Conservation (phyloP, 371 early-diverging fungal species). For the Conidiobolus incongruus region DNA sequence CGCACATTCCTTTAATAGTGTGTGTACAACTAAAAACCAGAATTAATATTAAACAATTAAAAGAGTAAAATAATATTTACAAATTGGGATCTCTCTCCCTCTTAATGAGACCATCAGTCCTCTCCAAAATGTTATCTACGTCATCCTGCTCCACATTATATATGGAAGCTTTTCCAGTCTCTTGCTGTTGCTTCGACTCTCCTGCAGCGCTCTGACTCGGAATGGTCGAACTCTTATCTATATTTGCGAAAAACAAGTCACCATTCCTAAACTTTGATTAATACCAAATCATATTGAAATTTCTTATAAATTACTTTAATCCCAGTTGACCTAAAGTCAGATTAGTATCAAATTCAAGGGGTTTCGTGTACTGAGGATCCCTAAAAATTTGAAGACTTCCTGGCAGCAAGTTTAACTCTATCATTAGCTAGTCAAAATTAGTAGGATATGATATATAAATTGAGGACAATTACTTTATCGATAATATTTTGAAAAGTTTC, state of each 20-base stretch:
- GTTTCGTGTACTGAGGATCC: constrained; percentile 3
- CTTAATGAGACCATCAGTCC: constrained; percentile 58
- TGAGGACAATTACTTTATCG: not conserved
- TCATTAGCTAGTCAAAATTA: not conserved
- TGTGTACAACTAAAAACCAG: constrained; percentile 56
- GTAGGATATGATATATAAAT: not conserved
- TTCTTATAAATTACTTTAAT: not conserved
- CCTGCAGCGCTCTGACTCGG: too few species aligned
- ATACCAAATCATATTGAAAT: not conserved
- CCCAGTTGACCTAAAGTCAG: not conserved
- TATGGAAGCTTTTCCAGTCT: constrained; percentile 3
- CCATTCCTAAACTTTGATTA: constrained; percentile 36
- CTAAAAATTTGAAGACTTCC: not conserved
- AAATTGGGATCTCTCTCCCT: constrained; percentile 59
- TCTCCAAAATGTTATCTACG: constrained; percentile 63
- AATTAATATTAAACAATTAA: not conserved
- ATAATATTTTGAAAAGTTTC: not conserved
- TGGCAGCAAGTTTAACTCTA: not conserved
- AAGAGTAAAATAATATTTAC: constrained; percentile 17
- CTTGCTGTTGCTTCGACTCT: constrained; percentile 12
- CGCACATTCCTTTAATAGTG: constrained; percentile 83
- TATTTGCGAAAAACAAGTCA: constrained; percentile 45
- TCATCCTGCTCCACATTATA: constrained; percentile 31
- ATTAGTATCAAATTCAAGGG: constrained; percentile 18
- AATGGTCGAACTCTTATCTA: too few species aligned